Evolutionary conservation across 75 land plant genomes (phyloP).

Genomic region (Ceratopteris richardii): DNA sequence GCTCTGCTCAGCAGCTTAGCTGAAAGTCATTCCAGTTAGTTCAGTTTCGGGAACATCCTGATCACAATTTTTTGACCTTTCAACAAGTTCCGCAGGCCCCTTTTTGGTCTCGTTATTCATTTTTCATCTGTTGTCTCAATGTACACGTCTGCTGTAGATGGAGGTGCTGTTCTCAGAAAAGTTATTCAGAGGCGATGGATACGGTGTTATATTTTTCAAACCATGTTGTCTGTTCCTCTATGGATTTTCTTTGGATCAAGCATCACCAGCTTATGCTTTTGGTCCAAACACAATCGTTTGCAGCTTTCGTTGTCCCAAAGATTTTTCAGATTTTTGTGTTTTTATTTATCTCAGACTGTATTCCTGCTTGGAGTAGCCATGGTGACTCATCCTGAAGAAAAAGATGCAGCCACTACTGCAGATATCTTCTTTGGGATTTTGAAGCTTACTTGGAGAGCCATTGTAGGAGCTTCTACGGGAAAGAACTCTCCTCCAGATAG

Average conservation of each 20-base stretch:
- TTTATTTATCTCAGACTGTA: constrained; percentile 10
- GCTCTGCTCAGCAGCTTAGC: no score
- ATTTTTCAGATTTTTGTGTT: constrained; percentile 8
- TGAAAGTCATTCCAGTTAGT: no score
- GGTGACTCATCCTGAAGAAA: constrained; percentile 17
- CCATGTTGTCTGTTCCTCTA: constrained; percentile 3
- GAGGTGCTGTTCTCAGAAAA: not conserved
- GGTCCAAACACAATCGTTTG: not conserved
- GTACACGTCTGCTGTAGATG: no score
- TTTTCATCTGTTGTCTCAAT: no score
- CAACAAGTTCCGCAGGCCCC: no score
- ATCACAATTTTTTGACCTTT: no score
- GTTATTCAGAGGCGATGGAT: no score
- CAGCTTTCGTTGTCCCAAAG: not conserved
- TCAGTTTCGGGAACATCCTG: no score
- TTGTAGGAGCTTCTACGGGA: constrained; percentile 8
- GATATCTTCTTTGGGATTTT: constrained; percentile 17
- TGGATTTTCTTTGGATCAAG: constrained; percentile 19
- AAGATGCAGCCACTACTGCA: constrained; percentile 2
- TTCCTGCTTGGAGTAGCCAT: constrained; percentile 18
- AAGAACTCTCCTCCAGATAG: constrained; percentile 7
- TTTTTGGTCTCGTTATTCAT: no score
- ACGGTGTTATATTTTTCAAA: constrained; percentile 14
- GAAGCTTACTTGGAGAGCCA: constrained; percentile 19
- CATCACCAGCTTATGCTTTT: constrained; percentile 1